Base-by-base conservation (phyloP, 2,329 filamentous ascomycete species). In the Ophiostoma quercus region DNA sequence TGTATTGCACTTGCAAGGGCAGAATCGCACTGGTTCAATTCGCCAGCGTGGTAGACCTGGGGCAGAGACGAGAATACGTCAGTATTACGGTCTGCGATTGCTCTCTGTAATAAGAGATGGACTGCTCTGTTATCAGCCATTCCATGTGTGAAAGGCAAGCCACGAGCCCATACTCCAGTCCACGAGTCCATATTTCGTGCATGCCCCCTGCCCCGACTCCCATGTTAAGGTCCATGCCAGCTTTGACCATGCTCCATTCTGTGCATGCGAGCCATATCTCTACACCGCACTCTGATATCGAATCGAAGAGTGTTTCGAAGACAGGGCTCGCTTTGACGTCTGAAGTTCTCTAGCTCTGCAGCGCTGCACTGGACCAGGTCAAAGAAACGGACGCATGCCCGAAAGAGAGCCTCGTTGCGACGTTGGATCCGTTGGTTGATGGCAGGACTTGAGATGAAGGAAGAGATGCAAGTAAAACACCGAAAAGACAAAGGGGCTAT, bases 231-330 rank as follows among this genome's bases (percentile, higher is more conserved):
- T 62, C 25, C 57, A 62, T 62, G 57, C 51, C 57, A 34, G 22
- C n/a, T 32, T 62, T 57, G 51, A 11, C 57, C 57, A 32, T 34
- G 25, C 25, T 32, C 57, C 57, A 62, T 62, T 25, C 8, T 57
- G 57, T 12, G 25, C 25, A 29, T 62, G 25, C 25, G 57, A 62
- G 57, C 57, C 57, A 32, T 62, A 62, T 62, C 6, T 34, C 25
- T 62, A 62, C 57, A 62, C 57, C 57, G 57, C 57, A 62, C 57
- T 62, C 54, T 29, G 22, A 29, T 54, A 22, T 60, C 54, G 54
- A 54, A 22, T 60, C 22, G 9, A 60, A 29, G 11, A 60, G 11
- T 60, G 54, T 16, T 22, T 29, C 57, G 6, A 62, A 62, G 25
- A 19, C 57, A 62, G 25, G 57, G 57, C 14, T 62, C 57, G 25